Evolutionary conservation across 2,329 filamentous ascomycete genomes (phyloP).

Genomic region (Aspergillus sojae): DNA sequence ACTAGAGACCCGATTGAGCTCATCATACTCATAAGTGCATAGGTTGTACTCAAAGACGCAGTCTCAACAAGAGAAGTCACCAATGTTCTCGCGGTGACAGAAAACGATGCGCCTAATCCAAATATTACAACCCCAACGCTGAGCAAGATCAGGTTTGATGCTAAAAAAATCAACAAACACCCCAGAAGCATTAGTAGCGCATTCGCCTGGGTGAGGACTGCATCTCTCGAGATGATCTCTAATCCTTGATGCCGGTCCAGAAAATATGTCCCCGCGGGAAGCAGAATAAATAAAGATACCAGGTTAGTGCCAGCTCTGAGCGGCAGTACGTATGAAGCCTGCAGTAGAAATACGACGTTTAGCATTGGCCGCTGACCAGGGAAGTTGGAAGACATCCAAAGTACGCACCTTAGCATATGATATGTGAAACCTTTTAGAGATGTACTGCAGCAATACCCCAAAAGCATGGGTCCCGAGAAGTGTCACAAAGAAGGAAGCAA

Average conservation of each 20-base stretch:
- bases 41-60: not conserved
- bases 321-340: not conserved
- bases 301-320: not conserved
- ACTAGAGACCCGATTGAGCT: not conserved
- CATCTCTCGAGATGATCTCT: not conserved
- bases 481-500: too few species aligned
- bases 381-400: too few species aligned
- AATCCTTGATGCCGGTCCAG: not conserved
- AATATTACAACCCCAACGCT: not conserved
- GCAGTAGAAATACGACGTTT: fast-evolving
- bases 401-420: too few species aligned
- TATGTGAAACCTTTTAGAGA: too few species aligned
- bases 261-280: not conserved
- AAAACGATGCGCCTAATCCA: not conserved
- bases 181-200: not conserved
- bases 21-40: not conserved
- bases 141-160: not conserved
- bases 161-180: not conserved
- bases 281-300: not conserved
- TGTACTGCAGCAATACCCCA: too few species aligned
- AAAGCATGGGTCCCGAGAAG: too few species aligned
- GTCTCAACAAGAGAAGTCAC: not conserved
- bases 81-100: not conserved
- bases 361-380: too few species aligned
- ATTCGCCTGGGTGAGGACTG: not conserved